phyloP scores from a whole-genome alignment of 495 filamentous ascomycete species.

The Oidiodendron maius region DNA sequence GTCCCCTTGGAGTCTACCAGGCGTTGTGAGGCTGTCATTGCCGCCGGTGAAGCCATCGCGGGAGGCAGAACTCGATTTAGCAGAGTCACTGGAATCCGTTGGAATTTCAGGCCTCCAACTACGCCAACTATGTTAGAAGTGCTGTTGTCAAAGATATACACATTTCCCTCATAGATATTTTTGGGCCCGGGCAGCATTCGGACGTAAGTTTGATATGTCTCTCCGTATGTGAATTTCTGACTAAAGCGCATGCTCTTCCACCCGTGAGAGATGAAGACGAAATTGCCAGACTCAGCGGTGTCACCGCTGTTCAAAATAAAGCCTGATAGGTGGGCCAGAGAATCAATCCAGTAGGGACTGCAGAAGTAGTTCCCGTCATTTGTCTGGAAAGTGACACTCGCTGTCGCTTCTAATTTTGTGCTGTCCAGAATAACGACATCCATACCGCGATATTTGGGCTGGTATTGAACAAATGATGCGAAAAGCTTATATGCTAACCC shows the following conservation, averaged over 20 bases:
- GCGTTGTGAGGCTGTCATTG: no score
- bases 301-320: conserved; percentile 77
- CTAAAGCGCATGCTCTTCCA: conserved; percentile 68
- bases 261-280: no score
- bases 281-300: conserved; percentile 57
- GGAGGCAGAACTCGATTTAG: no score
- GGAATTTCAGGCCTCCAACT: conserved; percentile 51
- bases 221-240: conserved; percentile 52
- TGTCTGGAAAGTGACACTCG: conserved; percentile 60
- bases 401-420: conserved; percentile 69
- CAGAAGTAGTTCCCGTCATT: conserved; percentile 57
- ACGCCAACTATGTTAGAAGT: conserved; percentile 50
- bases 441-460: conserved; percentile 60
- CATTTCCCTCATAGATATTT: conserved; percentile 47
- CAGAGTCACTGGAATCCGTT: conserved; percentile 56
- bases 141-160: conserved; percentile 58
- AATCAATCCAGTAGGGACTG: conserved; percentile 68
- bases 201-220: conserved; percentile 65
- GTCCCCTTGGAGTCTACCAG: conserved; percentile 1
- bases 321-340: conserved; percentile 57
- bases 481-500: conserved; percentile 72
- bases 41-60: no score
- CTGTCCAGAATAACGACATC: conserved; percentile 68
- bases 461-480: conserved; percentile 59
- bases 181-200: conserved; percentile 50